Base-by-base conservation (phyloP, 495 filamentous ascomycete genomes). In the Polyplosphaeria fusca region DNA sequence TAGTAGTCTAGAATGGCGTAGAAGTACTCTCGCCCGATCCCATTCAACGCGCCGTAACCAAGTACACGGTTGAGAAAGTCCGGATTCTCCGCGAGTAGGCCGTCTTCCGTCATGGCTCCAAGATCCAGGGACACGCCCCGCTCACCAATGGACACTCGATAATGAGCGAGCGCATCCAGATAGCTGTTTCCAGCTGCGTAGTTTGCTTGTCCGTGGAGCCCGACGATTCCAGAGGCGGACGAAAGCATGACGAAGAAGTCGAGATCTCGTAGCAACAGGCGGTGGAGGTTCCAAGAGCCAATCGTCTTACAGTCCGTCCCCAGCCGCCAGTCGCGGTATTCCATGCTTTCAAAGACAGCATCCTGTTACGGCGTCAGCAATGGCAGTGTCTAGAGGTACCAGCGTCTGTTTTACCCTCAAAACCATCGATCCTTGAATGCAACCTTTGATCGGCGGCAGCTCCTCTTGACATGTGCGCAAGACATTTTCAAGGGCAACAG, bases 391-490 rank as follows among this genome's bases (percentile, higher is more conserved):
- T 30, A 47, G 56, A 42, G 64, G 50, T 9, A 35, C 51, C n/a
- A 45, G 38, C 40, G 65, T 44, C 2, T 55, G 47, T 23, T 56
- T 26, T 27, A 71, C 66, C 1, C 38, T 26, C 13, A 60, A 54
- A 28, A 63, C 67, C 39, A 69, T 63, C 25, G 41, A 28, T 2
- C 52, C 44, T 28, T 56, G 52, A n/a, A 56, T 47, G 32, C 52
- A 56, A 13, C 52, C 52, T 56, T 47, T 39, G 18, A 56, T 41
- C 18, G 52, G 43, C 1, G 52, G 52, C 52, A 56, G 47, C 1
- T 18, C 30, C 1, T 30, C 39, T 27, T 53, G n/a, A 22, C 42
- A 47, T 12, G 19, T 18, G 2, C 19, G 20, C 4, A 48, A 22
- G 27, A 19, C 32, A 2, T 18, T 32, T 26, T 16, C 30, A 5